Base-by-base conservation (phyloP, 768 basidiomycete genomes). In the Candolleomyces eurysporus region DNA sequence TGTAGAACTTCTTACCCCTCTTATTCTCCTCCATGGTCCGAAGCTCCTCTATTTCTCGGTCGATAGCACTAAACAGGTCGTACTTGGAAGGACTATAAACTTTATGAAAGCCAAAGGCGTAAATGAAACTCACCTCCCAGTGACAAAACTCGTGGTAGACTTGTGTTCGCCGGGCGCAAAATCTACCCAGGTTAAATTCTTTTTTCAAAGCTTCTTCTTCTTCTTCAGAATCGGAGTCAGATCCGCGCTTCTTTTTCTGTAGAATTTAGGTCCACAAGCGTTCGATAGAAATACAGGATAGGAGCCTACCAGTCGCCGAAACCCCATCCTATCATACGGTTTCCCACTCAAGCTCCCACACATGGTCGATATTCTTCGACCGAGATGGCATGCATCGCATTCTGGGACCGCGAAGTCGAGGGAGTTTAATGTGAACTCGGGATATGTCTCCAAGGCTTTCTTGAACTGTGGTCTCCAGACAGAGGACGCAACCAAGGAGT, bases 301-400 rank as follows among this genome's bases (percentile, higher is more conserved):
- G 14, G 17, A n/a, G 9, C 9, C 9, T 17, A 64, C 68, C 51
- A 62, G 49, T 22, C 69, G 68, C 60, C 88, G 82, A 62, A 89
- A 94, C 46, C 90, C 90, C 58, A 80, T 70, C n/a, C 66, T 70
- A 66, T 93, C 82, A 69, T 96, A 96, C n/a, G 84, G 80, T 10
- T 73, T 66, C 6, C 94, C 94, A 55, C 79, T 79, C 43, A 95
- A 67, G 51, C 82, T 77, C 0, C 88, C 91, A 11, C 80, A 63
- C 8, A 86, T 66, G 8, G 85, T 90, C 22, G 91, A 91, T 66
- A 85, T 70, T 61, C 91, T 82, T 19, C 86, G 83, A 45, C 88
- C 84, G 36, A 94, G 79, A 72, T 89, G 84, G 71, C 94, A 96
- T 21, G 92, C 94, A 72, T 95, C 91, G 68, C 94, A 97, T 17